phyloP scores from a whole-genome alignment of 805 yeast species.

The Saturnispora galanensis region DNA sequence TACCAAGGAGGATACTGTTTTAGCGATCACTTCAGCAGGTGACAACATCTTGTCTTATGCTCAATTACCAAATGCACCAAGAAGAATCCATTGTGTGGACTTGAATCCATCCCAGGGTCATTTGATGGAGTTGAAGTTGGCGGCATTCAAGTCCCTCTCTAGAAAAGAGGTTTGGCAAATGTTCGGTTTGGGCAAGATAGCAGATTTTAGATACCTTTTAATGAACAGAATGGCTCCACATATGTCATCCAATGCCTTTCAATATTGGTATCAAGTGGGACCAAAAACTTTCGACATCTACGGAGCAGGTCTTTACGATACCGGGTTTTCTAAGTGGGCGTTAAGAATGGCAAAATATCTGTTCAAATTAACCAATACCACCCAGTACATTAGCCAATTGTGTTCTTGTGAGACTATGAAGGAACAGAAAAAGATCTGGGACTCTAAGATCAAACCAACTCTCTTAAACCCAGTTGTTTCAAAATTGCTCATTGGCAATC shows the following conservation, averaged over 20 bases:
- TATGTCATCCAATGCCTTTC: conserved; percentile 71
- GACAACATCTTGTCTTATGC: conserved; percentile 74
- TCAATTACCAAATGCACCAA: conserved; percentile 60
- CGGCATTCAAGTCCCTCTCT: conserved; percentile 49
- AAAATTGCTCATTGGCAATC: conserved; percentile 64
- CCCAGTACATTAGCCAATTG: conserved; percentile 40
- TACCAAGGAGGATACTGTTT: conserved; percentile 54
- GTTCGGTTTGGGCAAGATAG: conserved; percentile 67
- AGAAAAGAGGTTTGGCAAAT: conserved; percentile 60
- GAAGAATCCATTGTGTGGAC: conserved; percentile 75
- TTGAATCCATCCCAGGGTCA: conserved; percentile 79
- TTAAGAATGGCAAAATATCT: conserved; percentile 54
- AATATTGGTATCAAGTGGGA: conserved; percentile 67
- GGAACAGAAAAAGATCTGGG: conserved; percentile 61
- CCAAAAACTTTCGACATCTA: conserved; percentile 41
- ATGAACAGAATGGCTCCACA: conserved; percentile 52
- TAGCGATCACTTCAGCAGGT: conserved; percentile 82
- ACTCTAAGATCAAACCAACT: conserved; percentile 51
- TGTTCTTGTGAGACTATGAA: conserved; percentile 48
- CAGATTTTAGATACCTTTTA: conserved; percentile 41
- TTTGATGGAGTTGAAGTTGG: conserved; percentile 67
- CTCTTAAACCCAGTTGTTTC: conserved; percentile 63
- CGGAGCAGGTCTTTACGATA: conserved; percentile 62
- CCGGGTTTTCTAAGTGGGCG: conserved; percentile 86
- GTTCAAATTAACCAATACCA: conserved; percentile 47